Base-by-base conservation (phyloP, 2,329 filamentous ascomycete species). In the Alternaria angustiovoidea region DNA sequence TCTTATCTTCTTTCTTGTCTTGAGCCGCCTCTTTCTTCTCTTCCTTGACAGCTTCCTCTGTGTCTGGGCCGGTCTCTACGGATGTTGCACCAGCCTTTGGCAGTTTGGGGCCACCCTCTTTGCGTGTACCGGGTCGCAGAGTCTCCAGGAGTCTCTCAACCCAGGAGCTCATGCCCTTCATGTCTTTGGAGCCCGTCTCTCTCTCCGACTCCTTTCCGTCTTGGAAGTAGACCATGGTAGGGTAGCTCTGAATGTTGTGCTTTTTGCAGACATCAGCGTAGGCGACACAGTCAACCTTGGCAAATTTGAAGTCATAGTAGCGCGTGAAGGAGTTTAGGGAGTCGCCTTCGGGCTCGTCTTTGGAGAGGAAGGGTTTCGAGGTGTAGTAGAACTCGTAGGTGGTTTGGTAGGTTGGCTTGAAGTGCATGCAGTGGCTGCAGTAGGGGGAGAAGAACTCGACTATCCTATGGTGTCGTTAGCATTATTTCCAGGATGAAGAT, bases 321-420 rank as follows among this genome's bases (percentile, higher is more conserved):
- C 89, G 85, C 32, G 89, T 88, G 74, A 97, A 97, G 5, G 86
- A 86, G 73, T 89, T 89, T 42, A 88, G 76, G 1, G 84, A 81
- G 70, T 81, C 83, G 70, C 76, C 80, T 28, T 78, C 74, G 44
- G 81, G 82, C 9, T 81, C 79, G 22, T 84, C 79, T 49, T 83
- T 80, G 52, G 82, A 79, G 9, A 62, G 56, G 26, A 89, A 81
- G 16, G 91, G 90, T 71, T 93, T 89, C 38, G 92, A 95, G 38
- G 94, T 97, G 81, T 92, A 89, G 82, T 97, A 99, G 79, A 89
- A 97, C 81, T 99, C 95, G 84, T 98, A 97, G 14, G 94, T 80
- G 5, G 94, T 97, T 80, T 98, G 93, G 84, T 88, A 97, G 51
- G 88, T 89, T 7, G 95, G 95, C 53, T 92, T 93, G 73, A 93